Percentiles rank a stretch among this genome's conserved stretches.
Conservation (phyloP, 257 asterid species). For the Jacaranda copaia region DNA sequence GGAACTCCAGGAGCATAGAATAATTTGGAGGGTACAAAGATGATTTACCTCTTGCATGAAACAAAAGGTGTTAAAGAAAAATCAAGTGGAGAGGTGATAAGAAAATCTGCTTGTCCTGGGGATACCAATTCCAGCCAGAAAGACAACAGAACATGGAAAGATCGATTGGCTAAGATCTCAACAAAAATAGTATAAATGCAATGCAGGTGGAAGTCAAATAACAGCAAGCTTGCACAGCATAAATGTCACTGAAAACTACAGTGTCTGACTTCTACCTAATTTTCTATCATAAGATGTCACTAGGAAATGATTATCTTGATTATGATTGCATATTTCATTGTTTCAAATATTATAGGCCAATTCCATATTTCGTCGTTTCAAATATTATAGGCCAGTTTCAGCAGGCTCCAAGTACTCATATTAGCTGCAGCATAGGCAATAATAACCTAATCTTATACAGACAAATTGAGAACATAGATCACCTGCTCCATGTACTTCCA, state of each 20-base stretch:
- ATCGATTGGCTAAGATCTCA: no score
- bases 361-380: conserved; percentile 14
- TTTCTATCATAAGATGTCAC: background rate
- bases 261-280: background rate
- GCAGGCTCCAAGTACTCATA: conserved; percentile 1
- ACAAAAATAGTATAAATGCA: no score
- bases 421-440: conserved; percentile 26
- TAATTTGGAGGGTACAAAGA: no score
- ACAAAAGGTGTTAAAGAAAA: no score
- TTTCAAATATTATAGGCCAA: conserved; percentile 12
- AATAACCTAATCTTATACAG: conserved; percentile 19
- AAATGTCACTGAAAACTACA: background rate
- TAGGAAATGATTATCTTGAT: background rate
- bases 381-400: conserved; percentile 13
- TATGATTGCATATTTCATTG: conserved; percentile 7
- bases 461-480: conserved; percentile 29
- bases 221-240: background rate
- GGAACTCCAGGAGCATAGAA: no score
- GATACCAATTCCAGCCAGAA: no score
- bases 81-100: no score
- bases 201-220: background rate
- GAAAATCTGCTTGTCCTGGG: no score
- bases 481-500: conserved; percentile 99
- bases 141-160: no score
- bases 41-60: no score